Conservation (phyloP, 805 yeast genomes). For the Wickerhamiella spandovensis region DNA sequence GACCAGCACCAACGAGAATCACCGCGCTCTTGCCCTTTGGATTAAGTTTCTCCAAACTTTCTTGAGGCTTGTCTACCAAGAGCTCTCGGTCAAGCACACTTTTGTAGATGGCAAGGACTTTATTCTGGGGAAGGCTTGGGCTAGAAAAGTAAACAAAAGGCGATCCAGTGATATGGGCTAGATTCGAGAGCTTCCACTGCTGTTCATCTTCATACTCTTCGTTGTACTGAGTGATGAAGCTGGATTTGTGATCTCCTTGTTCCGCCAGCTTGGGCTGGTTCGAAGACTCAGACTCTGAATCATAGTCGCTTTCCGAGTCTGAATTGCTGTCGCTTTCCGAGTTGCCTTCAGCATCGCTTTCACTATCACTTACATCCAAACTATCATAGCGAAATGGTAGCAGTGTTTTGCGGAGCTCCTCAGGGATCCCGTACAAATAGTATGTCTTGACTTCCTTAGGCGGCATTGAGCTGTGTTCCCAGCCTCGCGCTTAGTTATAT, state of each 20-base stretch:
- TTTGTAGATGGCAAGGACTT: slow-evolving; percentile 58
- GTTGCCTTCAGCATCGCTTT: not conserved
- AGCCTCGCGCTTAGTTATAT: not conserved
- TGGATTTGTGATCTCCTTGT: slow-evolving; percentile 23
- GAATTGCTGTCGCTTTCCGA: slow-evolving; percentile 5
- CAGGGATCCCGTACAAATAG: not conserved
- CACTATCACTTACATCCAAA: not conserved
- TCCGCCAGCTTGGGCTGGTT: slow-evolving; percentile 18
- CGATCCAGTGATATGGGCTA: slow-evolving; percentile 32
- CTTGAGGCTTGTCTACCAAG: slow-evolving; percentile 35
- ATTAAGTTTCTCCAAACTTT: slow-evolving; percentile 32
- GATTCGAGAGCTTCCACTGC: slow-evolving; percentile 14
- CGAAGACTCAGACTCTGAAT: slow-evolving; percentile 11
- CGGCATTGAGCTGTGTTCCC: not conserved
- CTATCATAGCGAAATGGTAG: not conserved
- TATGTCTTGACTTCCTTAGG: not conserved
- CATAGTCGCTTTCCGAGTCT: slow-evolving; percentile 20
- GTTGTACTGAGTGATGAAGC: slow-evolving; percentile 35
- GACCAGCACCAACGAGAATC: slow-evolving; percentile 95
- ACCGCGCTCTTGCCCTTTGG: slow-evolving; percentile 43
- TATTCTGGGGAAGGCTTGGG: slow-evolving; percentile 29
- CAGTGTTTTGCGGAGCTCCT: not conserved
- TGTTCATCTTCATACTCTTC: slow-evolving; percentile 10
- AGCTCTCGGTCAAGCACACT: slow-evolving; percentile 36
- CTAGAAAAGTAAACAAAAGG: slow-evolving; percentile 54